Base-by-base conservation (phyloP, 2,329 filamentous ascomycete species). In the Nothophaeocryptopus gaeumannii region DNA sequence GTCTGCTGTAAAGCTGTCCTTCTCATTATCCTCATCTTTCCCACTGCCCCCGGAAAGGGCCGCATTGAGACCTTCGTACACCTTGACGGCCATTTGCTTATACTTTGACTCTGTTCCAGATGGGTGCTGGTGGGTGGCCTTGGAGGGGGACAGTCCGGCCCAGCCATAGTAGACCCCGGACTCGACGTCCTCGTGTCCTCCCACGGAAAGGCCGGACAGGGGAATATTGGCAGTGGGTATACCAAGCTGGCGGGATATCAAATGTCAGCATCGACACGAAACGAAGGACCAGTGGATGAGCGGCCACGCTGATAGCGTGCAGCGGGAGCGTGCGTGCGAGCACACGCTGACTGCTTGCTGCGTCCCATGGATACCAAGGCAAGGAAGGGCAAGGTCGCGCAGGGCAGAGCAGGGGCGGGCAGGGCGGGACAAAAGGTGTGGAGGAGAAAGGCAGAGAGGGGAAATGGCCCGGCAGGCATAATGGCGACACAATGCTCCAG, bases 161-260 rank as follows among this genome's bases (percentile, higher is more conserved):
- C 88, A 96, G 64, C 93, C 93, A 67, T 91, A 97, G 78, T 97
- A 97, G 56, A 97, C 88, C 58, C 93, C 93, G 1, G 84, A 88
- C 50, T 81, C 76, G 47, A 88, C 77, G 58, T 79, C 74, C 5
- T 77, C 69, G 62, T 81, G 63, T 46, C 78, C 77, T 69, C 86
- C 84, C 43, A 92, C 85, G 62, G 83, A 83, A 38, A 97, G 83
- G 26, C 80, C 80, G 11, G 78, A 76, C 52, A 84, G 72, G 8
- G 83, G 83, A 63, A 86, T 85, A 76, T 97, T 99, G 67, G 93
- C 93, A 1, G 93, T 97, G 2, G 93, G 93, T 68, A 97, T 96
- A 61, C 92, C 92, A 67, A 97, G 88, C 84, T 95, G 56, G 46
- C 38, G 46, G 46, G 31, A 51, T 34, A 30, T 34, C 35, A 32